A percentile compares a stretch with the other conserved stretches of the same genome.
Evolutionary conservation across 768 basidiomycete species (phyloP).

Genomic region (Pulveroboletus ravenelii): DNA sequence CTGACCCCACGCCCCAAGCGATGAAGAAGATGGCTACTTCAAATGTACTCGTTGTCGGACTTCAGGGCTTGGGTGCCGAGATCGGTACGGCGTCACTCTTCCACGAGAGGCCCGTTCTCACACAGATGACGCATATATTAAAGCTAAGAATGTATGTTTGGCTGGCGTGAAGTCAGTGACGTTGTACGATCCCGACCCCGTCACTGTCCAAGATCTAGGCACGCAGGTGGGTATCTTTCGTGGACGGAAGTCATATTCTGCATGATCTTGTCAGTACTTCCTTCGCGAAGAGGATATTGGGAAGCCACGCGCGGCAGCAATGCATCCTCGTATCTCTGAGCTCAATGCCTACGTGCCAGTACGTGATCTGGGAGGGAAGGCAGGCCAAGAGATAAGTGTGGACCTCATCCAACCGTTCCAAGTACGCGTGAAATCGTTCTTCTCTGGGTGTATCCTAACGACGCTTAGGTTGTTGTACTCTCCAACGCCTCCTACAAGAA

Average conservation of each 20-base stretch:
- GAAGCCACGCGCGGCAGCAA: conserved; percentile 80
- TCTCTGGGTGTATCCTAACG: conserved; percentile 7
- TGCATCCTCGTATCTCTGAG: conserved; percentile 85
- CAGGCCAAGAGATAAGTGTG: conserved; percentile 72
- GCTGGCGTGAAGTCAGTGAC: conserved; percentile 98
- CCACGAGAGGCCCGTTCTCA: conserved; percentile 9
- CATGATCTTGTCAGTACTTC: conserved; percentile 68
- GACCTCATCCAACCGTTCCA: conserved; percentile 87
- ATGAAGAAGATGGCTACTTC: conserved; percentile 99
- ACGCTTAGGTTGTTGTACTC: conserved; percentile 76
- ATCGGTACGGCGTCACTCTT: conserved; percentile 55
- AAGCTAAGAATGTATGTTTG: conserved; percentile 88
- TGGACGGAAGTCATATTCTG: not conserved
- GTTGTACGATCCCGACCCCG: conserved; percentile 88
- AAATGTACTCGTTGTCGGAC: conserved; percentile 89
- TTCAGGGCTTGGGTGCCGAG: conserved; percentile 91
- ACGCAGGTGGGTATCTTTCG: conserved; percentile 61
- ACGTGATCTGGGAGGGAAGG: conserved; percentile 70
- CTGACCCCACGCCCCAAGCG: conserved; percentile 47
- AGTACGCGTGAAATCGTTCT: conserved; percentile 39
- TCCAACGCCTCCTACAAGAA: conserved; percentile 73
- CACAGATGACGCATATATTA: conserved; percentile 6
- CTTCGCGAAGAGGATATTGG: conserved; percentile 84
- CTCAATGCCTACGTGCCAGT: conserved; percentile 96
- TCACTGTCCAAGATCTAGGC: conserved; percentile 84